Evolutionary conservation across 208 protist genomes (phyloP).

Genomic region (Tritrichomonas musculus): DNA sequence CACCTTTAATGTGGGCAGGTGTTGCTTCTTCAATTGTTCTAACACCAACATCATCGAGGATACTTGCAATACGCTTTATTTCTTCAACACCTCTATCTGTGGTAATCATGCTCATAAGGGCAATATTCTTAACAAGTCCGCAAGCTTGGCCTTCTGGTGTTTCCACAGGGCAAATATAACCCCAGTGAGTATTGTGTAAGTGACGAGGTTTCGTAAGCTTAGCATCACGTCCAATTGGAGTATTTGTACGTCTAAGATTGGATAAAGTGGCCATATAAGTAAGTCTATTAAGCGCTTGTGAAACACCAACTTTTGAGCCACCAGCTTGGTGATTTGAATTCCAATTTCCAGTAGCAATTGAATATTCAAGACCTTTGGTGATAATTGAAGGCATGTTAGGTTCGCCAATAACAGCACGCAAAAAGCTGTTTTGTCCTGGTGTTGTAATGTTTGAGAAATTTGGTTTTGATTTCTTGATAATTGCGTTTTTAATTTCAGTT

Average conservation of each 20-base stretch:
- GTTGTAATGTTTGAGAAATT: neutral
- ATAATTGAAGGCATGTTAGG: slow-evolving; percentile 48
- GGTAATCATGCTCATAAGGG: slow-evolving; percentile 72
- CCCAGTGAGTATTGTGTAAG: slow-evolving; percentile 92
- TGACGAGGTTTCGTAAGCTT: slow-evolving; percentile 81
- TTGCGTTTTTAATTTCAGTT: slow-evolving; percentile 46
- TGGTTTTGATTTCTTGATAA: slow-evolving; percentile 41
- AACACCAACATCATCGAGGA: slow-evolving; percentile 63
- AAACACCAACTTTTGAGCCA: slow-evolving; percentile 42
- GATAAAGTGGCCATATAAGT: slow-evolving; percentile 90
- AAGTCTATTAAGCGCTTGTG: slow-evolving; percentile 82
- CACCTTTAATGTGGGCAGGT: slow-evolving; percentile 43
- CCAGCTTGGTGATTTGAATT: slow-evolving; percentile 17
- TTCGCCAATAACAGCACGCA: neutral
- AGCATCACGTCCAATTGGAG: slow-evolving; percentile 78
- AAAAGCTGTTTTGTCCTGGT: neutral
- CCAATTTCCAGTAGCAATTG: slow-evolving; percentile 96
- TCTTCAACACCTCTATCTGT: slow-evolving; percentile 39
- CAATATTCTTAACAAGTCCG: slow-evolving; percentile 88
- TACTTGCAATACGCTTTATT: slow-evolving; percentile 65
- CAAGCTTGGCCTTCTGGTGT: slow-evolving; percentile 76
- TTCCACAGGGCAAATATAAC: slow-evolving; percentile 78
- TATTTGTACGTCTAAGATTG: slow-evolving; percentile 91
- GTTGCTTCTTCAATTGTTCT: slow-evolving; percentile 50
- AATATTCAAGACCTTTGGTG: slow-evolving; percentile 73